Conservation (phyloP, 257 asterid genomes). For the Verbena officinalis region DNA sequence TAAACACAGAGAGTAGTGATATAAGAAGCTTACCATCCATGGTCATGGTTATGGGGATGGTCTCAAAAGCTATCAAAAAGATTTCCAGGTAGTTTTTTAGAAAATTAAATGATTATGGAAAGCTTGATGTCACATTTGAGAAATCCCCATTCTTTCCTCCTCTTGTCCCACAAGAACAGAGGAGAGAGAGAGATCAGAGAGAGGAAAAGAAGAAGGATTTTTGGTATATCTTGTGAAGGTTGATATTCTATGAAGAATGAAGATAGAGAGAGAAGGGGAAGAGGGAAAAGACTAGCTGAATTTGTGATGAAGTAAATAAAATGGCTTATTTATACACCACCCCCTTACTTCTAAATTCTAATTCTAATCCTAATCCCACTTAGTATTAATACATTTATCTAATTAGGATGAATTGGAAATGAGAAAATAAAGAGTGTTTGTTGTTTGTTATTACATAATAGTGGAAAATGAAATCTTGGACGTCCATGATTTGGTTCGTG, state of each 20-base stretch:
- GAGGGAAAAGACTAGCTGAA: slow-evolving; percentile 36
- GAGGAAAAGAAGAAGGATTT: slow-evolving; percentile 4
- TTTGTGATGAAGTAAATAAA: slow-evolving; percentile 39
- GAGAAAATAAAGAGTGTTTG: too few species aligned
- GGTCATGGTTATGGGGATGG: slow-evolving; percentile 17
- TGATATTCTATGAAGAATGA: slow-evolving; percentile 45
- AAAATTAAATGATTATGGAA: background rate
- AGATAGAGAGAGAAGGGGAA: too few species aligned
- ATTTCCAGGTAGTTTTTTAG: background rate
- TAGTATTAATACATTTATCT: background rate
- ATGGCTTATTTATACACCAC: slow-evolving; percentile 44
- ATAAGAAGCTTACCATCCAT: slow-evolving; percentile 43
- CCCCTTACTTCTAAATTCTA: background rate
- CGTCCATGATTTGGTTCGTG: slow-evolving; percentile 29
- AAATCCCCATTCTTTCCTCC: slow-evolving; percentile 30
- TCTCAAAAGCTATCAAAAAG: slow-evolving; percentile 25
- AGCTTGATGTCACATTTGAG: slow-evolving; percentile 31
- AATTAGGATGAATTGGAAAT: slow-evolving; percentile 9
- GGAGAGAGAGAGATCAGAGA: slow-evolving; percentile 30
- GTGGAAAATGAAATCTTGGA: slow-evolving; percentile 23
- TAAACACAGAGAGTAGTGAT: background rate
- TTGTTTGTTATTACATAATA: slow-evolving; percentile 1
- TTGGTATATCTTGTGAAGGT: slow-evolving; percentile 48
- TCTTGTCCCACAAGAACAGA: slow-evolving; percentile 42
- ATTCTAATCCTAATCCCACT: background rate